phyloP scores from a whole-genome alignment of 129 eudicot species.

The Smallanthus sonchifolius region DNA sequence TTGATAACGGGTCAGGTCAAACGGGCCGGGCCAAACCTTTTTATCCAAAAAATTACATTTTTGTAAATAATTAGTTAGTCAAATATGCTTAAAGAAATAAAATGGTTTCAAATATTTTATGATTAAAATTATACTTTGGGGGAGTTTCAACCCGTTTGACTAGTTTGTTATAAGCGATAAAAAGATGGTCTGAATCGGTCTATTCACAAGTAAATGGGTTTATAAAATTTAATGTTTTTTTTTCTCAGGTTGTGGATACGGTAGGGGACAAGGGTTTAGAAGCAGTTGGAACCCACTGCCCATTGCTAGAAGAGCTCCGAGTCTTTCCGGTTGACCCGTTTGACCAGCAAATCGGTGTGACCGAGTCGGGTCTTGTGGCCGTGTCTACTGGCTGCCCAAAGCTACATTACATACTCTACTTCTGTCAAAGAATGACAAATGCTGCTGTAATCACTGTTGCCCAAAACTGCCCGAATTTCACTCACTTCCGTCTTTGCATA shows the following conservation, averaged over 20 bases:
- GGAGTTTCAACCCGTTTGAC: neutral
- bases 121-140: neutral
- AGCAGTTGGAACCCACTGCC: slow-evolving; percentile 67
- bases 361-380: slow-evolving; percentile 60
- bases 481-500: slow-evolving; percentile 79
- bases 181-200: neutral
- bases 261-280: slow-evolving; percentile 72
- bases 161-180: neutral
- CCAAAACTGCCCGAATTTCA: slow-evolving; percentile 68
- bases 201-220: neutral
- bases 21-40: neutral
- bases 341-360: slow-evolving; percentile 48
- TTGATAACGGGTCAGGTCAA: neutral
- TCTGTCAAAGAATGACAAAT: slow-evolving; percentile 81
- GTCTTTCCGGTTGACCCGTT: slow-evolving; percentile 75
- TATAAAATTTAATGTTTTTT: neutral
- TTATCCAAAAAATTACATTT: neutral
- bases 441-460: slow-evolving; percentile 61
- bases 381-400: slow-evolving; percentile 65
- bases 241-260: slow-evolving; percentile 65
- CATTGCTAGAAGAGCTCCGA: slow-evolving; percentile 75
- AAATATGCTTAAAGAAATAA: no score
- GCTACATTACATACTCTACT: slow-evolving; percentile 72
- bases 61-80: neutral
- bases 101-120: no score